Evolutionary conservation across 176 grass and related monocot species (phyloP), one percentile per base, ranked within the genome.

Genomic region (Oryza brachyantha): DNA sequence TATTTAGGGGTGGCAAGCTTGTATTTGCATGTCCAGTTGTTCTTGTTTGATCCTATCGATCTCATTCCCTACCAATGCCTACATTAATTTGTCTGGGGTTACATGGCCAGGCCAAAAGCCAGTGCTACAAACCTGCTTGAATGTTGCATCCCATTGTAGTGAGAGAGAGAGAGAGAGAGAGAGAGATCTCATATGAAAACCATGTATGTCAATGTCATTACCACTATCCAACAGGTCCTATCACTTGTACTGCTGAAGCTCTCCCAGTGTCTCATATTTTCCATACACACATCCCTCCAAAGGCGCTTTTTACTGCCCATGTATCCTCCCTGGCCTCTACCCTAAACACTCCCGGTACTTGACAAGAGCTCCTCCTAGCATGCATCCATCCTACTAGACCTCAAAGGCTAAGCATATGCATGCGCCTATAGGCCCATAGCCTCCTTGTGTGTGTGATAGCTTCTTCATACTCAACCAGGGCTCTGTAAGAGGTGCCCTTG

Each of bases 401-500:
- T 77, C 54, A 69, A 80, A 87, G 77, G 63, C 74, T 88, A 79
- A 65, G 66, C 81, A 76, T 83, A 83, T 81, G 87, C 91, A 89
- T 90, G 76, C 66, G 77, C 32, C 48, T 62, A 40, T 64, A 90
- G 82, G 80, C 68, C 7, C 21, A 39, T 76, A 64, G 70, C 64
- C 75, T 79, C 79, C 50, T 78, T 74, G 86, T 88, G 75, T 52
- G 6, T 36, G 6, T 1, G 3, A 2, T 55, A 55, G 50, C 50
- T 88, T 77, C 73, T 75, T 61, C 63, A 85, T 94, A 45, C 31
- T 87, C 65, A 72, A 83, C 40, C 74, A 90, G 80, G 76, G 79
- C 86, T 81, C 88, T 90, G 93, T 96, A 93, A 97, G 93, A 93
- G 90, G 93, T 80, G 85, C 88, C 90, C 83, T 90, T 93, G 93